Evolutionary conservation across 495 filamentous ascomycete species (phyloP).

Genomic region (Penicillium robsamsonii): DNA sequence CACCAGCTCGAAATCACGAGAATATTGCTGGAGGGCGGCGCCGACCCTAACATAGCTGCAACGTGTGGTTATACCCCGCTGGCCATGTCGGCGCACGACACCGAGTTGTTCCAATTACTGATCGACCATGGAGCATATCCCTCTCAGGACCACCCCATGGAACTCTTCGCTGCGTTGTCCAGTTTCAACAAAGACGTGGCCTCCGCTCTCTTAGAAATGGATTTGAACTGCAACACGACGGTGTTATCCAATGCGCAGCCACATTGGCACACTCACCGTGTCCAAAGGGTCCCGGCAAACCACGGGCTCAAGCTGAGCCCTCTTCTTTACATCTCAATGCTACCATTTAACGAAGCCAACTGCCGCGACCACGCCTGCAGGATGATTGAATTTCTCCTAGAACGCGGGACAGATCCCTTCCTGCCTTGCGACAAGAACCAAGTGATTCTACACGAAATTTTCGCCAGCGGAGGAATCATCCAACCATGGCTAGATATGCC

Average conservation of each 20-base stretch:
- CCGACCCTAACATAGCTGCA: constrained; percentile 36
- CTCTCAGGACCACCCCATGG: constrained; percentile 21
- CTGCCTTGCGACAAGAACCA: constrained; percentile 2
- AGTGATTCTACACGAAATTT: constrained; percentile 21
- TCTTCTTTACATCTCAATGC: constrained; percentile 21
- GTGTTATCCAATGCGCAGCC: constrained; percentile 11
- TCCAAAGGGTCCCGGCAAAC: not conserved
- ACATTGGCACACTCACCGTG: constrained; percentile 19
- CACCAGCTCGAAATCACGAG: constrained; percentile 24
- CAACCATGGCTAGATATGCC: constrained; percentile 20
- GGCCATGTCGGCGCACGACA: constrained; percentile 16
- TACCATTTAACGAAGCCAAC: constrained; percentile 20
- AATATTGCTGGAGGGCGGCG: constrained; percentile 35
- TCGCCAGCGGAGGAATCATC: constrained; percentile 18
- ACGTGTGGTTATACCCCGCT: constrained; percentile 20
- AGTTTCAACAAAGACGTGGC: constrained; percentile 14
- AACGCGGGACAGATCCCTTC: constrained; percentile 21
- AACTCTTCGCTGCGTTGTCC: constrained; percentile 17
- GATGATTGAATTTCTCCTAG: constrained; percentile 13
- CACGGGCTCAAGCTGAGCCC: constrained; percentile 9
- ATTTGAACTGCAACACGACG: constrained; percentile 18
- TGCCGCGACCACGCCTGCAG: constrained; percentile 14
- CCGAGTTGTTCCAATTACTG: constrained; percentile 16
- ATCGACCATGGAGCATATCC: constrained; percentile 20
- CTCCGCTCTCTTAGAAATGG: constrained; percentile 12